phyloP scores from a whole-genome alignment of 1,284 basidiomycete species.

The Ceratobasidium sp. region DNA sequence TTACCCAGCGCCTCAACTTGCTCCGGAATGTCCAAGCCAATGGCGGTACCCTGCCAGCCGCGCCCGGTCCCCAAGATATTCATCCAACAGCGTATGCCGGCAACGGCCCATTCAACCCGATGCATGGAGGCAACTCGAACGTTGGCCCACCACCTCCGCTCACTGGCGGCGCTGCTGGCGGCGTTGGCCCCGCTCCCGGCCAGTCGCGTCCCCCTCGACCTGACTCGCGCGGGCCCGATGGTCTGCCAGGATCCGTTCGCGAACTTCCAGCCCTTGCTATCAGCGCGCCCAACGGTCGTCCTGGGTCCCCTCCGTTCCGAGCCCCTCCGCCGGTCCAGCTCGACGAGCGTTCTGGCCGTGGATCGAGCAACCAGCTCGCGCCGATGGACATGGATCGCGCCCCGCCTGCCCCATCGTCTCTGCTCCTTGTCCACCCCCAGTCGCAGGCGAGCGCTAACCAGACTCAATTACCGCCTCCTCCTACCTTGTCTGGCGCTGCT shows the following conservation, averaged over 20 bases:
- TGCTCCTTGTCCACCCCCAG: conserved; percentile 70
- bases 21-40: conserved; percentile 82
- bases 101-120: conserved; percentile 44
- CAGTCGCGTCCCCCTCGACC: conserved; percentile 23
- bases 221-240: conserved; percentile 57
- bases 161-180: conserved; percentile 34
- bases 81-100: conserved; percentile 86
- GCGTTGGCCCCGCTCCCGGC: conserved; percentile 7
- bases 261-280: conserved; percentile 69
- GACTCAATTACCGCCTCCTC: conserved; percentile 42
- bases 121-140: conserved; percentile 25
- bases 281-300: conserved; percentile 68
- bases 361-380: conserved; percentile 72
- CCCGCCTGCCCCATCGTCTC: conserved; percentile 56
- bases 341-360: conserved; percentile 69
- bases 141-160: conserved; percentile 33
- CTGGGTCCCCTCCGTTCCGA: conserved; percentile 51
- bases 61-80: conserved; percentile 91
- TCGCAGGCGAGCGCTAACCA: conserved; percentile 50
- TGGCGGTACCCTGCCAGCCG: conserved; percentile 75
- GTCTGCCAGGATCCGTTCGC: conserved; percentile 72
- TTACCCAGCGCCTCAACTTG: conserved; percentile 77
- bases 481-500: conserved; percentile 31
- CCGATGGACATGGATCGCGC: conserved; percentile 84
- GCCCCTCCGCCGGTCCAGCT: conserved; percentile 77